These are phyloP conservation scores for Candida buenavistaensis DNA, from an alignment of 1,139 yeast genomes.

Conservation along the genomic window DNA sequence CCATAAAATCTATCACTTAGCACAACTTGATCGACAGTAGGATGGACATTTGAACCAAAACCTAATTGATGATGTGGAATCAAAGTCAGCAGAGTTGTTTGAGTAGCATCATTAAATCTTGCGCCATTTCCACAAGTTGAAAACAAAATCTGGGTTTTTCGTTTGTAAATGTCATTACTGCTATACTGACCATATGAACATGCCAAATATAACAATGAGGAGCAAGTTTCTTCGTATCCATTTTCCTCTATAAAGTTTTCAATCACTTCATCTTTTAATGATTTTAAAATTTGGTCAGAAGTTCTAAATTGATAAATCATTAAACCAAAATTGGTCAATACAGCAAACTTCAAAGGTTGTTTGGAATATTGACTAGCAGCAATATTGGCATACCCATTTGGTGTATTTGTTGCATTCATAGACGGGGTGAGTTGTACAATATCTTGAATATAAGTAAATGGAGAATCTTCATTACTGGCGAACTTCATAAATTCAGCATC, in stretches of 20 bases:
- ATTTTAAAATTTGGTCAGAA: conserved; percentile 74
- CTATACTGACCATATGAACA: conserved; percentile 62
- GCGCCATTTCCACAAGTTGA: conserved; percentile 58
- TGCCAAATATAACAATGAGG: conserved; percentile 80
- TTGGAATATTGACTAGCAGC: conserved; percentile 81
- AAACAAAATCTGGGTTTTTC: conserved; percentile 52
- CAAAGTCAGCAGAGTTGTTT: conserved; percentile 7
- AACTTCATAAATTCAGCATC: conserved; percentile 75
- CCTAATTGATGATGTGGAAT: conserved; percentile 14
- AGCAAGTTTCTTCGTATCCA: conserved; percentile 74
- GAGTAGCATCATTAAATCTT: conserved; percentile 33
- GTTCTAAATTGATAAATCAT: conserved; percentile 75
- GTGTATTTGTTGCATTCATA: conserved; percentile 69
- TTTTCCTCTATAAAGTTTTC: conserved; percentile 50
- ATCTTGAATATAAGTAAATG: conserved; percentile 56
- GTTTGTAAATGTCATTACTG: conserved; percentile 49
- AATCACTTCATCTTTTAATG: conserved; percentile 59
- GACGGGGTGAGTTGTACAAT: conserved; percentile 69
- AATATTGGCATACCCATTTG: conserved; percentile 78
- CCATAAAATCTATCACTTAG: conserved; percentile 93
- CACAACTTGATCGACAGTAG: conserved; percentile 68
- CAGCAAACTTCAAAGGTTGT: conserved; percentile 67
- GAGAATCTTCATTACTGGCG: conserved; percentile 32
- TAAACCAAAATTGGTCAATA: conserved; percentile 78
- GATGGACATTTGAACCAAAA: conserved; percentile 19